Base-by-base conservation (phyloP, 2,329 filamentous ascomycete genomes). In the Colletotrichum falcatum region DNA sequence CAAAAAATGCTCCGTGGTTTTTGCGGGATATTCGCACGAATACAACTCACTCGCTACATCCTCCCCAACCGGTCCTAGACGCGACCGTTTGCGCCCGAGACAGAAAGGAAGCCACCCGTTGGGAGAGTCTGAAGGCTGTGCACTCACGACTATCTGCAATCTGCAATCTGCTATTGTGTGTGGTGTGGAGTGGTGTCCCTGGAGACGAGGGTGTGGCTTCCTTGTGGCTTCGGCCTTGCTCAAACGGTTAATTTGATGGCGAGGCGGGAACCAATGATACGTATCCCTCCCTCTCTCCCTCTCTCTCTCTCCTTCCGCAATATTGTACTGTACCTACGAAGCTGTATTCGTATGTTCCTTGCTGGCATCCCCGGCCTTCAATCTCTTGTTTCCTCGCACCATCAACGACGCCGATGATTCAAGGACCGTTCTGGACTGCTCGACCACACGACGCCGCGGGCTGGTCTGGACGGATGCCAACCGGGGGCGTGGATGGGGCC, bases 381-480 rank as follows among this genome's bases (percentile, higher is more conserved):
- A 70, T 70, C 64, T 70, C 67, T 70, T 70, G 67, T 67, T 70
- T 67, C 56, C 64, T 70, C 44, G 6, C 60, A 33, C 44, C 42
- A 66, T 26, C 62, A 70, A 66, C 48, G 44, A 35, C 53, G 42
- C 20, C 5, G 42, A n/a, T 39, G 26, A n/a, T 46, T 12, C 42
- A 44, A 58, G 54, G 59, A 53, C 58, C 64, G 66, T 65, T 70
- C 67, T 60, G 42, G 67, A 67, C 67, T 67, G 58, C 20, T 60
- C 64, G 35, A 39, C 33, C 67, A 59, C 64, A 67, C 67, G 46
- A 63, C 58, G 53, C 64, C 35, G 66, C 51, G 51, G 55, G 37
- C 30, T 37, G 48, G 56, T 61, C 58, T 67, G n/a, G 64, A 67
- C 64, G 61, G 53, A 62, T 70, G 64, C 64, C 58, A 70, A 20